Conservation (phyloP, 768 basidiomycete genomes). For the Mycena filopes region DNA sequence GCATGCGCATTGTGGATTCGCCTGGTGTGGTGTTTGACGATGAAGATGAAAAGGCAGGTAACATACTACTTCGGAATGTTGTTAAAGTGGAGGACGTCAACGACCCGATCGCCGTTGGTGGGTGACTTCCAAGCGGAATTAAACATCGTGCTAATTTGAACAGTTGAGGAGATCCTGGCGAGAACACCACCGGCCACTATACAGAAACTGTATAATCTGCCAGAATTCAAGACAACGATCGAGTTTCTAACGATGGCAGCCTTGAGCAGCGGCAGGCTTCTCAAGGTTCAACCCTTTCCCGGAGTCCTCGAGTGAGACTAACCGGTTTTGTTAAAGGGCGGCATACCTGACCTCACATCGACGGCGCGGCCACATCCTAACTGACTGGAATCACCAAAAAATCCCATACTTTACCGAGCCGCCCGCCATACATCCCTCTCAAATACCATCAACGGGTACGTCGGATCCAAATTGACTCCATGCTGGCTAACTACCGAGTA, state of each 20-base stretch:
- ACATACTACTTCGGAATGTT: constrained; percentile 86
- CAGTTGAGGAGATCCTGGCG: constrained; percentile 88
- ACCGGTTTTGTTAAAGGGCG: constrained; percentile 68
- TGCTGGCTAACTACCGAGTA: constrained; percentile 35
- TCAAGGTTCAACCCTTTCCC: constrained; percentile 65
- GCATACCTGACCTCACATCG: constrained; percentile 87
- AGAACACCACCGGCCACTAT: constrained; percentile 79
- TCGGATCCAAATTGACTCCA: constrained; percentile 1
- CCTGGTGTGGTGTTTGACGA: constrained; percentile 98
- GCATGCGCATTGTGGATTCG: constrained; percentile 92
- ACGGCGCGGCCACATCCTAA: constrained; percentile 85
- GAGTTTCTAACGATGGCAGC: constrained; percentile 94
- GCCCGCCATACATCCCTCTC: constrained; percentile 81
- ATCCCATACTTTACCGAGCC: constrained; percentile 90
- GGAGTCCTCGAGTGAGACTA: neutral
- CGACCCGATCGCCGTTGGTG: constrained; percentile 91
- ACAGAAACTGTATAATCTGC: constrained; percentile 87
- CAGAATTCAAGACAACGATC: constrained; percentile 73
- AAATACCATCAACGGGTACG: constrained; percentile 65
- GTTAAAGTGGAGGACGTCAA: constrained; percentile 91
- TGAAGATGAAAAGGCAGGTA: constrained; percentile 69
- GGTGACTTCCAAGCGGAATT: constrained; percentile 38
- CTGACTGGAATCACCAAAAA: constrained; percentile 97
- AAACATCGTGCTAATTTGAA: constrained; percentile 7
- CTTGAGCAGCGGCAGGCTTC: constrained; percentile 80